phyloP scores from a whole-genome alignment of 176 grass and related monocot species.

The Rhynchospora tenuis region DNA sequence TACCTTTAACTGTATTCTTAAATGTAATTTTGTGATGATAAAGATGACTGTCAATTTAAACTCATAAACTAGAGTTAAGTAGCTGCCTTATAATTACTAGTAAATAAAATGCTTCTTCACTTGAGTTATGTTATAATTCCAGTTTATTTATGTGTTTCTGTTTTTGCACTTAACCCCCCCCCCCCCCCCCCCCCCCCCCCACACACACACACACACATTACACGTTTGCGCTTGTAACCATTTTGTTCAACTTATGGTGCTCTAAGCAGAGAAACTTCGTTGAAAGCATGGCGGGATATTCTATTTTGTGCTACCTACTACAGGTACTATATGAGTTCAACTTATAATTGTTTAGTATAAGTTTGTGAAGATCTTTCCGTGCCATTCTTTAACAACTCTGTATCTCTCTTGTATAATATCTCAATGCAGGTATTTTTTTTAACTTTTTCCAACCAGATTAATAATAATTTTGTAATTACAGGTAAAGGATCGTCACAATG shows the following conservation, averaged over 20 bases:
- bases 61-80: neutral
- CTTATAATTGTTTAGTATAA: slow-evolving; percentile 15
- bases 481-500: slow-evolving; percentile 97
- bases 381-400: neutral
- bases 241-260: slow-evolving; percentile 18
- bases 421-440: neutral
- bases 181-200: neutral
- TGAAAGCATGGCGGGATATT: slow-evolving; percentile 99
- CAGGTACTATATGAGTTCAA: slow-evolving; percentile 50
- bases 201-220: no score
- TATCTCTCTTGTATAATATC: neutral
- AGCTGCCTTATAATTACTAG: neutral
- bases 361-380: slow-evolving; percentile 8
- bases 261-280: slow-evolving; percentile 93
- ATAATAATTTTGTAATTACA: slow-evolving; percentile 29
- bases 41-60: neutral
- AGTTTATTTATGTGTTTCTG: neutral
- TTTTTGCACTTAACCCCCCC: neutral
- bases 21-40: neutral
- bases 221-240: slow-evolving; percentile 2
- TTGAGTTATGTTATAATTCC: neutral
- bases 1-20: neutral
- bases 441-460: neutral
- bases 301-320: slow-evolving; percentile 82
- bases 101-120: neutral